A percentile compares a stretch with the other conserved stretches of the same genome.
These are phyloP conservation scores for Neostapfia colusana DNA, from an alignment of 176 grass and related monocot species.

Conservation along the genomic window DNA sequence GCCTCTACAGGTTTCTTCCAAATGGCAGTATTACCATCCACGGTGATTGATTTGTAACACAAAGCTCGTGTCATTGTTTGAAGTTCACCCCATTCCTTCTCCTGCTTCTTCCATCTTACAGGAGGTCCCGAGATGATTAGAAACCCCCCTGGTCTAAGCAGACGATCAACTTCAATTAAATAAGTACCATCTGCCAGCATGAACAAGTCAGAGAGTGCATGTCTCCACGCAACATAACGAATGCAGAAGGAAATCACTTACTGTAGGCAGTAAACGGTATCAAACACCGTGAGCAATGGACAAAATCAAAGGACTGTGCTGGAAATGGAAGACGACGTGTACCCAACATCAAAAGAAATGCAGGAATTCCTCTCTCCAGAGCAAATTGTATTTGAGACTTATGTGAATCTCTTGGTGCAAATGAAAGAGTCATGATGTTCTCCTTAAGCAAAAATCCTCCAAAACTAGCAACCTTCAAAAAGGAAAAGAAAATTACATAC, in stretches of 20 bases:
- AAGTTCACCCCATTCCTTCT: constrained; percentile 78
- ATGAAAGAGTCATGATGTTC: constrained; percentile 82
- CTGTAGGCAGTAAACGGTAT: constrained; percentile 89
- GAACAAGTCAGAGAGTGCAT: constrained; percentile 19
- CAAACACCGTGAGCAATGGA: constrained; percentile 89
- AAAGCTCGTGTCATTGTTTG: constrained; percentile 53
- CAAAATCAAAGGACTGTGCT: constrained; percentile 78
- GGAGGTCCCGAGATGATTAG: constrained; percentile 93
- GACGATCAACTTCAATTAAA: constrained; percentile 78
- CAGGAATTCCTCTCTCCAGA: constrained; percentile 87
- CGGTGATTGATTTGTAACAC: constrained; percentile 71
- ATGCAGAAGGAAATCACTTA: constrained; percentile 46
- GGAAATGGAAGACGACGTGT: constrained; percentile 78
- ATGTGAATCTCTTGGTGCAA: constrained; percentile 95
- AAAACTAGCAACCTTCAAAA: constrained; percentile 87
- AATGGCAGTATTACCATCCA: constrained; percentile 84
- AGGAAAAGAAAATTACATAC: constrained; percentile 25
- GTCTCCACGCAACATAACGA: constrained; percentile 20
- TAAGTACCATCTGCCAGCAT: constrained; percentile 83
- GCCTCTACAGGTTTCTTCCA: constrained; percentile 68
- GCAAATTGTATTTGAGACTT: constrained; percentile 99
- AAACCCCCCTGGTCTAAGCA: constrained; percentile 82
- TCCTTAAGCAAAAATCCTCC: constrained; percentile 88
- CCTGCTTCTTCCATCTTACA: constrained; percentile 71
- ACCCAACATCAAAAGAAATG: constrained; percentile 90